Base-by-base conservation (phyloP, 192 early-diverging fungal genomes). In the Coemansia sp. region DNA sequence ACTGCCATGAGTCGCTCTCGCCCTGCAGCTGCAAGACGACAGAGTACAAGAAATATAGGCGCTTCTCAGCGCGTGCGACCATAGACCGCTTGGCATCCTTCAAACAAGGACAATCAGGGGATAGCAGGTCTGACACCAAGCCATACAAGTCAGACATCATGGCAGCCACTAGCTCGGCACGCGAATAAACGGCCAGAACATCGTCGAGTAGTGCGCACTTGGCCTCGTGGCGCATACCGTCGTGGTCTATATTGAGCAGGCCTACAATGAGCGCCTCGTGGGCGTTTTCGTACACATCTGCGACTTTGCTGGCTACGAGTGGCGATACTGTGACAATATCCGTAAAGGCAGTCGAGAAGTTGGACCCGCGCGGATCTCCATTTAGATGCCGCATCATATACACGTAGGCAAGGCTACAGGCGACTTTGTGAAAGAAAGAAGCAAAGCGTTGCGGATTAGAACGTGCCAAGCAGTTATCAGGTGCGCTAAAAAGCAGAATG, bases 351-450 rank as follows among this genome's bases (percentile, higher is more conserved):
- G 24, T 32, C 8, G 50, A 29, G 4, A 65, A 11, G 40, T 69
- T 72, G 1, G 50, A 38, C 2, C 59, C 63, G 15, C 52, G 59
- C n/a, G 76, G 50, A 10, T 72, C 70, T 6, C 76, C 76, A 24
- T 72, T 63, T 8, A 72, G 50, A 38, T 69, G 76, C 3, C 76
- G 64, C 76, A 79, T 72, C 70, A 63, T 79, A 52, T 72, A 79
- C 0, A 66, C 67, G 12, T 79, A 79, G 1, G 76, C 69, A n/a
- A 72, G 60, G 17, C 61, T 63, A 56, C 65, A 56, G 32, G 26
- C 21, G 17, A 17, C 1, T 33, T 21, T 24, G 15, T n/a, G 46
- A 26, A 1, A 50, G 11, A 8, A 15, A 14, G 26, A 0, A 15
- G 24, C 4, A 22, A 0, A 44, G 18, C 2, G 29, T 32, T 2